Conservation (phyloP, 345 rosid genomes). For the Linum lewisii region DNA sequence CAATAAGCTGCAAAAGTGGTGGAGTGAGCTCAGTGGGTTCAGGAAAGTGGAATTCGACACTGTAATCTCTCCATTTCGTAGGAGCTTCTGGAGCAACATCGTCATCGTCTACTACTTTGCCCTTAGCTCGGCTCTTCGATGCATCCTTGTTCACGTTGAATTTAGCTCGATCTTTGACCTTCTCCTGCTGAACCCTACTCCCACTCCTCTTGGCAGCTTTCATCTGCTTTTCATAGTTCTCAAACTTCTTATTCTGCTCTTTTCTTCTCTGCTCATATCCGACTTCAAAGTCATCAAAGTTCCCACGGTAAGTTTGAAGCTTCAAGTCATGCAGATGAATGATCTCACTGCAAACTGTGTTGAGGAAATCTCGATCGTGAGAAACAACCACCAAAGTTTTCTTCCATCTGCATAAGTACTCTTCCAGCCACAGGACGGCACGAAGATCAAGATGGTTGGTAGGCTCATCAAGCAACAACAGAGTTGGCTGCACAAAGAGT, state of each 20-base stretch:
- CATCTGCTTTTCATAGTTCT: conserved; percentile 64
- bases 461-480: conserved; percentile 83
- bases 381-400: conserved; percentile 91
- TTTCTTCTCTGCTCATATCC: conserved; percentile 89
- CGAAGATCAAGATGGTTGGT: conserved; percentile 95
- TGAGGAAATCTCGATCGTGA: conserved; percentile 92
- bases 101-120: conserved; percentile 68
- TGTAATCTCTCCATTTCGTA: conserved; percentile 85
- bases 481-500: conserved; percentile 89
- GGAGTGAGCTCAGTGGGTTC: conserved; percentile 95
- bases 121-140: conserved; percentile 62
- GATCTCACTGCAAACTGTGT: conserved; percentile 78
- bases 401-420: conserved; percentile 84
- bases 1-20: conserved; percentile 80
- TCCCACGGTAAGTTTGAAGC: conserved; percentile 80
- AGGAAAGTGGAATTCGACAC: conserved; percentile 88
- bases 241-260: conserved; percentile 81
- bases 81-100: conserved; percentile 68
- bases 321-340: conserved; percentile 84
- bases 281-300: conserved; percentile 68
- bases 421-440: conserved; percentile 95
- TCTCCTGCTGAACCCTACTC: conserved; percentile 70
- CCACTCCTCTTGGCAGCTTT: conserved; percentile 85
- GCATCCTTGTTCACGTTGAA: conserved; percentile 64
- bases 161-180: conserved; percentile 81